phyloP scores from a whole-genome alignment of 2,329 filamentous ascomycete genomes.

The Colletotrichum eleusines region DNA sequence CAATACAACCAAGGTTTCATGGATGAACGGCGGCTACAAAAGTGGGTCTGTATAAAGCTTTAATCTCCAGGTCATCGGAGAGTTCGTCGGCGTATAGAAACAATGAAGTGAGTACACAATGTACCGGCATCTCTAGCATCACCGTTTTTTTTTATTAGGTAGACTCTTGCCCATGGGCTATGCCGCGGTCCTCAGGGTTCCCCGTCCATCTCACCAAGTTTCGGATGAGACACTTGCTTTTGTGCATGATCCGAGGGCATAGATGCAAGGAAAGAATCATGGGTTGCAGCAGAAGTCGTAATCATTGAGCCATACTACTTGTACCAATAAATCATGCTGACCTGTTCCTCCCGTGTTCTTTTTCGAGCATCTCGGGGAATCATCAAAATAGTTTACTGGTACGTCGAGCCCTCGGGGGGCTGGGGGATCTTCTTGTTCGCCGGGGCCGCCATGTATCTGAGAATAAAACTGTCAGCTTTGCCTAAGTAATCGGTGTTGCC shows the following conservation, averaged over 20 bases:
- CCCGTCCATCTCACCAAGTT: neutral
- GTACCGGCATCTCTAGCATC: neutral
- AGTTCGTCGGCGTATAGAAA: too few relatives aligned
- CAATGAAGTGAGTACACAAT: neutral
- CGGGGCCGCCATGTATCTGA: conserved; percentile 91
- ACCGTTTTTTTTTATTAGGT: too few relatives aligned
- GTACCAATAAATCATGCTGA: conserved; percentile 20
- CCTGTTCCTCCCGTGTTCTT: conserved; percentile 18
- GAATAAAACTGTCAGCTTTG: conserved; percentile 31
- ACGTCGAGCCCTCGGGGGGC: conserved; percentile 83
- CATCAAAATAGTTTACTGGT: conserved; percentile 43
- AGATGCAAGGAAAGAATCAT: neutral
- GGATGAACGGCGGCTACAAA: neutral
- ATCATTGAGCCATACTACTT: conserved; percentile 40
- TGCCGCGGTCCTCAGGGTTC: neutral
- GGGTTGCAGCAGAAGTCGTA: conserved; percentile 25
- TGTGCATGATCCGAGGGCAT: neutral
- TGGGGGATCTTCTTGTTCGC: conserved; percentile 96
- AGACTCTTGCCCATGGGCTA: neutral
- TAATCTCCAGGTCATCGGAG: neutral
- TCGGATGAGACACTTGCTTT: neutral
- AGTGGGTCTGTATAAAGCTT: neutral
- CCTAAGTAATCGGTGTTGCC: neutral
- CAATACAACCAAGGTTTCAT: neutral
- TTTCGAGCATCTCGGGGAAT: conserved; percentile 27